phyloP scores from a whole-genome alignment of 2,329 filamentous ascomycete species.

The Hypoxylon sp. region DNA sequence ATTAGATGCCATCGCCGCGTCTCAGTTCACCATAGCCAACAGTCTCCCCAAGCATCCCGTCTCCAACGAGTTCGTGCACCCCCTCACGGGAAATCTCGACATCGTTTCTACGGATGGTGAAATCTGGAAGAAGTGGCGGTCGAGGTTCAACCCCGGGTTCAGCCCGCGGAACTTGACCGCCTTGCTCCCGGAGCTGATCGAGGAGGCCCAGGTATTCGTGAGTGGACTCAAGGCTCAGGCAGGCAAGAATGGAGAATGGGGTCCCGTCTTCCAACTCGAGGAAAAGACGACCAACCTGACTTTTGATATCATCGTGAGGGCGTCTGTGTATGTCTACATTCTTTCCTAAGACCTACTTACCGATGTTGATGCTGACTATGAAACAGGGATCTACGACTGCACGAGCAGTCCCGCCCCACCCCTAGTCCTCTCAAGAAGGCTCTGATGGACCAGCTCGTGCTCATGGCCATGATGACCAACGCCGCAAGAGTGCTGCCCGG shows the following conservation, averaged over 20 bases:
- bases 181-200: constrained; percentile 48
- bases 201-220: constrained; percentile 50
- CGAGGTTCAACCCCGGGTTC: constrained; percentile 50
- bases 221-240: constrained; percentile 41
- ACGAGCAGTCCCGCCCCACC: constrained; percentile 36
- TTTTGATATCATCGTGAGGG: constrained; percentile 51
- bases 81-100: constrained; percentile 46
- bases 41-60: constrained; percentile 36
- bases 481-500: constrained; percentile 27
- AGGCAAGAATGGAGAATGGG: constrained; percentile 42
- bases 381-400: constrained; percentile 37
- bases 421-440: constrained; percentile 37
- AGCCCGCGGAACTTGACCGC: constrained; percentile 48
- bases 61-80: constrained; percentile 31
- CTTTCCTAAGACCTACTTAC: background rate
- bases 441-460: constrained; percentile 33
- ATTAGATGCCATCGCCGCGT: constrained; percentile 33
- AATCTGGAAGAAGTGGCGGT: constrained; percentile 45
- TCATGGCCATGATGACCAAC: constrained; percentile 34
- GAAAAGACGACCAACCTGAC: constrained; percentile 49
- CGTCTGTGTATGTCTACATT: constrained; percentile 44
- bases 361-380: constrained; percentile 3
- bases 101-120: constrained; percentile 46
- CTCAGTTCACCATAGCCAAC: constrained; percentile 37
- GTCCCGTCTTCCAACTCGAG: constrained; percentile 47